Conservation (phyloP, 306 rosid genomes). For the Fragaria ananassa region DNA sequence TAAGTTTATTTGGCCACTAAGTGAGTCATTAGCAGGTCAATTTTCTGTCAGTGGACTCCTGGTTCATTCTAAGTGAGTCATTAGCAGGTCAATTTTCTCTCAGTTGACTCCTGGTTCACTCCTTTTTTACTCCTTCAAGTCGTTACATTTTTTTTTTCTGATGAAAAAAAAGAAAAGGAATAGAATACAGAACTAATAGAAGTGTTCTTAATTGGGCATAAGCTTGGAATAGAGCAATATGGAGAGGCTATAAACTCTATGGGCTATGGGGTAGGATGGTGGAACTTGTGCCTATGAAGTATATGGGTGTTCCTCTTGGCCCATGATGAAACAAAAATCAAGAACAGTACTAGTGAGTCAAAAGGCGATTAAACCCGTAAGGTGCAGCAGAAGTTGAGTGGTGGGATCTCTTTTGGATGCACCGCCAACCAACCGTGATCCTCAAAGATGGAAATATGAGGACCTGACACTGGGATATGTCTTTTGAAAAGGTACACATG, state of each 20-base stretch:
- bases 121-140: neutral
- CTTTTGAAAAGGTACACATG: neutral
- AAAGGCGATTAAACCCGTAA: neutral
- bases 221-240: neutral
- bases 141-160: neutral
- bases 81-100: neutral
- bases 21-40: neutral
- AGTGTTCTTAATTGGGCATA: neutral
- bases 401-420: neutral
- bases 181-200: neutral
- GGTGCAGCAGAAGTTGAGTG: neutral
- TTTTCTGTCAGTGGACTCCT: neutral
- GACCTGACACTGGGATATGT: neutral
- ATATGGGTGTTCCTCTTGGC: neutral
- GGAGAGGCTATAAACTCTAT: neutral
- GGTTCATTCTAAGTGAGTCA: neutral
- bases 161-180: neutral
- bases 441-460: neutral
- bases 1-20: neutral
- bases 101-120: neutral
- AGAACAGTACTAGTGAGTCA: no score
- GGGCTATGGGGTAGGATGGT: neutral
- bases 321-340: neutral
- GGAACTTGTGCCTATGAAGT: neutral
- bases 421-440: neutral